A percentile compares a stretch with the other conserved stretches of the same genome.
Conservation (phyloP, 1,139 yeast species). For the Martiniozyma asiatica region DNA sequence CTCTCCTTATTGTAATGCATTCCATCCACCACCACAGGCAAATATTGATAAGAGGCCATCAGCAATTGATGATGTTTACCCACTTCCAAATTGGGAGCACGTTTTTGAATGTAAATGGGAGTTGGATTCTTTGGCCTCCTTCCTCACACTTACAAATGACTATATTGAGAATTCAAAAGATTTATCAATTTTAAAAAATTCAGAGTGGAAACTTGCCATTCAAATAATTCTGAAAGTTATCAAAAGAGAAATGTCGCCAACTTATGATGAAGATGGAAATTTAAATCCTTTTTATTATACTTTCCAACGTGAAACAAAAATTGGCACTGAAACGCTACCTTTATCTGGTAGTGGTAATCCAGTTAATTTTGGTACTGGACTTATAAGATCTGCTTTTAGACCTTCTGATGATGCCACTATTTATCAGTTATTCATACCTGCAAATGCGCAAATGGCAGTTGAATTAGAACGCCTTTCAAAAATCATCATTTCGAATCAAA, state of each 20-base stretch:
- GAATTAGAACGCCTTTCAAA: constrained; percentile 33
- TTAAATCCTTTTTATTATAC: constrained; percentile 41
- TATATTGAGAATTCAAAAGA: constrained; percentile 43
- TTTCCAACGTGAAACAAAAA: constrained; percentile 61
- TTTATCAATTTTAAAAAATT: constrained; percentile 39
- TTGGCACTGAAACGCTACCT: constrained; percentile 74
- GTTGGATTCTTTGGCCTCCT: constrained; percentile 75
- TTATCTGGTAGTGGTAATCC: constrained; percentile 78
- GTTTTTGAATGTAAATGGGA: constrained; percentile 91
- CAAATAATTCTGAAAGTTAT: constrained; percentile 41
- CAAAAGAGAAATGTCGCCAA: constrained; percentile 49
- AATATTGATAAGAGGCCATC: constrained; percentile 40
- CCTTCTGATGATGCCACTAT: constrained; percentile 87
- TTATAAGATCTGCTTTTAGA: constrained; percentile 75
- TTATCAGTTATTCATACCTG: constrained; percentile 74
- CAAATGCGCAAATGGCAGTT: constrained; percentile 65
- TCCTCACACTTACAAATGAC: constrained; percentile 62
- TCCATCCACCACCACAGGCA: constrained; percentile 69
- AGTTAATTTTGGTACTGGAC: constrained; percentile 56
- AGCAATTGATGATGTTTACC: constrained; percentile 54
- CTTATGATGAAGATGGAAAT: constrained; percentile 48
- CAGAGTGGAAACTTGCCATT: constrained; percentile 50
- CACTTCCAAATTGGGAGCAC: constrained; percentile 53
- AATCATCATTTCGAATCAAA: constrained; percentile 9
- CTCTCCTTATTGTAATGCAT: constrained; percentile 82